phyloP scores from a whole-genome alignment of 345 rosid species.

The Capsella bursapastoris region DNA sequence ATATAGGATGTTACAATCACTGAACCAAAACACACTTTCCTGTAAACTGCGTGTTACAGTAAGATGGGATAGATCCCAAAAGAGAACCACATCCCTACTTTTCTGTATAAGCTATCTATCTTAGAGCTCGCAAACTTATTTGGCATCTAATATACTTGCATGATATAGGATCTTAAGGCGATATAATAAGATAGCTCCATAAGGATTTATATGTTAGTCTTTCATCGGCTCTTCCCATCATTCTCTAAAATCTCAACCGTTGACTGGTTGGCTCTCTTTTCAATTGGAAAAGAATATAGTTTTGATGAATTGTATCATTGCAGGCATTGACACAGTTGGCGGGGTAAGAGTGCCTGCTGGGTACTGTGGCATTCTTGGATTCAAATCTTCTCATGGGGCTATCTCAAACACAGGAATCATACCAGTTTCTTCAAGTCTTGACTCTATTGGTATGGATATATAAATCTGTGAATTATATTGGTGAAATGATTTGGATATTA shows the following conservation, averaged over 20 bases:
- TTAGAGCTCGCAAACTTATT: not conserved
- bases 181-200: conserved; percentile 1
- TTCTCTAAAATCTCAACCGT: not conserved
- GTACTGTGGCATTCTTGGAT: conserved; percentile 85
- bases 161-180: conserved; percentile 9
- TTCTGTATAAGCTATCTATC: conserved; percentile 14
- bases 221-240: not conserved
- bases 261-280: not conserved
- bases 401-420: conserved; percentile 63
- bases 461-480: not conserved
- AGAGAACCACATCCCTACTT: not conserved
- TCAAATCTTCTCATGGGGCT: conserved; percentile 78
- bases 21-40: conserved; percentile 3
- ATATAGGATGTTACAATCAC: conserved; percentile 1
- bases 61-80: not conserved
- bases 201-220: not conserved
- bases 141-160: conserved; percentile 4
- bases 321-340: conserved; percentile 89
- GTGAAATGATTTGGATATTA: conserved; percentile 17
- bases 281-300: not conserved
- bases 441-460: conserved; percentile 74
- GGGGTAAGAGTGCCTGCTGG: conserved; percentile 93
- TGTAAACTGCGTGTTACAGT: not conserved
- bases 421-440: conserved; percentile 79
- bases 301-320: conserved; percentile 32